phyloP scores from a whole-genome alignment of 306 rosid genomes.

The Boehmeria nivea region DNA sequence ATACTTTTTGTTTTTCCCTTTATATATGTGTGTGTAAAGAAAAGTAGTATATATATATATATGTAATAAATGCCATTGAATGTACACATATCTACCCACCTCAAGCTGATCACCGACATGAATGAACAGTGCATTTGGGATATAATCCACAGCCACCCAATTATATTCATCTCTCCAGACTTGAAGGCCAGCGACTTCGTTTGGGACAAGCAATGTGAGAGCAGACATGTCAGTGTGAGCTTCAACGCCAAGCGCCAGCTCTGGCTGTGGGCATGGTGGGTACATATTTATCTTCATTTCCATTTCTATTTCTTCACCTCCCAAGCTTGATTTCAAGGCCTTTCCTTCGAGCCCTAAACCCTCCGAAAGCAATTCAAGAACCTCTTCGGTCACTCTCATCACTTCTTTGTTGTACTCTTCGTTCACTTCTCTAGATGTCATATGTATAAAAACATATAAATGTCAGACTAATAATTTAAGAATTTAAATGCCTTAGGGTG shows the following conservation, averaged over 20 bases:
- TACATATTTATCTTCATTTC: conserved; percentile 80
- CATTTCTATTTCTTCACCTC: conserved; percentile 39
- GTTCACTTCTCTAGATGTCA: conserved; percentile 34
- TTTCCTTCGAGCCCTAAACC: conserved; percentile 47
- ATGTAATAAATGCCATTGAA: neutral
- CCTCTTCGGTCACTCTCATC: conserved; percentile 23
- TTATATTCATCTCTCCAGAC: conserved; percentile 34
- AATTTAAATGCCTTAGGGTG: too few relatives aligned
- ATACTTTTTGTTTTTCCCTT: too few relatives aligned
- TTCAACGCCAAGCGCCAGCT: conserved; percentile 64
- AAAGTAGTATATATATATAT: neutral
- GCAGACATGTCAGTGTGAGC: conserved; percentile 79
- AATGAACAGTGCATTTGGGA: conserved; percentile 40
- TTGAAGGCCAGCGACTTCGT: conserved; percentile 57
- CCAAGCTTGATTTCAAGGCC: conserved; percentile 30
- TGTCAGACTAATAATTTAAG: too few relatives aligned
- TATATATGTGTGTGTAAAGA: too few relatives aligned
- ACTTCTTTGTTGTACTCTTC: conserved; percentile 49
- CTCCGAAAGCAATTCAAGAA: conserved; percentile 46
- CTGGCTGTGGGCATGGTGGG: conserved; percentile 71
- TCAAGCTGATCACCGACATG: conserved; percentile 65
- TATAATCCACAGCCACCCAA: conserved; percentile 48
- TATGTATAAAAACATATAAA: neutral
- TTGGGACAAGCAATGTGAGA: conserved; percentile 48
- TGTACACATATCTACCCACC: conserved; percentile 10